Base-by-base conservation (phyloP, 139 green algal species). In the Gonium pectorale region DNA sequence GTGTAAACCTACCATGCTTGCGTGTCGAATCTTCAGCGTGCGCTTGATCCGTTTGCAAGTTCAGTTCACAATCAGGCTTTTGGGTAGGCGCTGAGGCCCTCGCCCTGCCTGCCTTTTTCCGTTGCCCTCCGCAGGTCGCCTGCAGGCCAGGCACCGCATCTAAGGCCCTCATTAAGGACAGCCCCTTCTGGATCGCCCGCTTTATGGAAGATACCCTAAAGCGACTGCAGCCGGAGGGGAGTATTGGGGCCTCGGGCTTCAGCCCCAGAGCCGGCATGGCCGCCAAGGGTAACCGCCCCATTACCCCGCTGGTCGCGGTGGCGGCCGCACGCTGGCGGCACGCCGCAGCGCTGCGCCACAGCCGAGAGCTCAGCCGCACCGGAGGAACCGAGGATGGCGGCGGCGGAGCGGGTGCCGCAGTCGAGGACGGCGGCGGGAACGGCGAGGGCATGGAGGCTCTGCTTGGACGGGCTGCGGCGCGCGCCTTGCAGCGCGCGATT, bases 261-360 rank as follows among this genome's bases (percentile, higher is more conserved):
- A 63, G 17, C n/a, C n/a, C n/a, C n/a, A n/a, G n/a, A n/a, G n/a
- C n/a, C n/a, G n/a, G n/a, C n/a, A n/a, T n/a, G n/a, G n/a, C n/a
- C n/a, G n/a, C n/a, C n/a, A n/a, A n/a, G n/a, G n/a, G n/a, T n/a
- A n/a, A n/a, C n/a, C n/a, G n/a, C n/a, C n/a, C n/a, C n/a, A 69
- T 92, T 40, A 81, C 88, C 27, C 88, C 88, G 27, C 81, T 92
- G 49, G 88, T 86, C 24, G 86, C 86, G 17, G 88, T 92, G 46
- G 85, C 85, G 75, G 88, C 86, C 60, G 86, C 86, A 22, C 67
- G 83, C 13, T 92, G 88, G 88, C 54, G 88, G 60, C 62, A 88
- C 17, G 56, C 35, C 0, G 33, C 44, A 7, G 59, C 33, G 15
- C n/a, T n/a, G n/a, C n/a, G n/a, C n/a, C n/a, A n/a, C 0, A 26